phyloP scores from a whole-genome alignment of 2,329 filamentous ascomycete species.

The Drechslerella dactyloides region DNA sequence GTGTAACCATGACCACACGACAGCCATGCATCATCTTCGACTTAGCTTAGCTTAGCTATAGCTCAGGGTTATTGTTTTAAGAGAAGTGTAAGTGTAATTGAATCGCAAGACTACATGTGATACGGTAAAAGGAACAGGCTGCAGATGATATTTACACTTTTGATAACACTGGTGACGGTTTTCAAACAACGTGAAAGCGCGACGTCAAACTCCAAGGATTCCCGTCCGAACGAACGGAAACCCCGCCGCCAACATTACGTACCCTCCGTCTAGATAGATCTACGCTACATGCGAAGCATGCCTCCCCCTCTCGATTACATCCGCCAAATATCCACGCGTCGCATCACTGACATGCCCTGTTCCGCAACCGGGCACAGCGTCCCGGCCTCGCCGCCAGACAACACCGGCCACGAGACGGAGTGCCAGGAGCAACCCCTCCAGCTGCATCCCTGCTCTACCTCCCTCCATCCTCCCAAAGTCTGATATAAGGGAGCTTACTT shows the following conservation, averaged over 20 bases:
- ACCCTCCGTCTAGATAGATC: not conserved
- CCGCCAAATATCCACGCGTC: not conserved
- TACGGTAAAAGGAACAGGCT: constrained; percentile 1
- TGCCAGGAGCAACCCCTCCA: not conserved
- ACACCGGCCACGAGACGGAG: too few relatives aligned
- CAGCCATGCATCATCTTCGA: too few relatives aligned
- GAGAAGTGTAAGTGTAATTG: not conserved
- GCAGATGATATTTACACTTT: constrained; percentile 50
- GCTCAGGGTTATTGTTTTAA: too few relatives aligned
- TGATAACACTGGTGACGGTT: constrained; percentile 1
- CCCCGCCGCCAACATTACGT: not conserved
- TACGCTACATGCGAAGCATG: too few relatives aligned
- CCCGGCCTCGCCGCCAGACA: not conserved
- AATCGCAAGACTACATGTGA: not conserved
- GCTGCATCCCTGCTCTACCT: not conserved
- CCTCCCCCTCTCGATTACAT: too few relatives aligned
- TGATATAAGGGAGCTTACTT: constrained; percentile 68
- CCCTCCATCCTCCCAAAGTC: not conserved
- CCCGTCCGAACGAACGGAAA: too few relatives aligned
- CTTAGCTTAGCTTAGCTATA: too few relatives aligned
- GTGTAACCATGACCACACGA: too few relatives aligned
- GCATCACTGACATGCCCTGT: not conserved
- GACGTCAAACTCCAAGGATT: constrained; percentile 33
- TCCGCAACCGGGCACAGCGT: not conserved
- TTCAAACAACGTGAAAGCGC: constrained; percentile 1